phyloP scores from a whole-genome alignment of 768 basidiomycete species.

The Boletus pseudopeckii region DNA sequence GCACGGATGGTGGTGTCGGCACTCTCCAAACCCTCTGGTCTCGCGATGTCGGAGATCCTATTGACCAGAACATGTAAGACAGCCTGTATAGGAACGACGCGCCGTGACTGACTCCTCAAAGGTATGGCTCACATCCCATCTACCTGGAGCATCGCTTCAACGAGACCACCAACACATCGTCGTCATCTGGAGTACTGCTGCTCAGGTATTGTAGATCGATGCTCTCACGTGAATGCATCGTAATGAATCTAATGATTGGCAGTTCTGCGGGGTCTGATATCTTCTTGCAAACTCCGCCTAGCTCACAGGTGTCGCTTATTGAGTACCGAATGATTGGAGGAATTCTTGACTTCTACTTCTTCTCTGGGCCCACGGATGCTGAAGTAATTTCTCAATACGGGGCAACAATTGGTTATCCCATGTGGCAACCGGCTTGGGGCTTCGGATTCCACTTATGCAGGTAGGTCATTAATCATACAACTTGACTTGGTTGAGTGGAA shows the following conservation, averaged over 20 bases:
- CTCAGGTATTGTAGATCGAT: constrained; percentile 44
- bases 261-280: constrained; percentile 72
- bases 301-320: constrained; percentile 54
- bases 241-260: constrained; percentile 1
- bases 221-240: background rate
- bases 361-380: constrained; percentile 50
- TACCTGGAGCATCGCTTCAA: constrained; percentile 75
- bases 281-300: constrained; percentile 57
- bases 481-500: background rate
- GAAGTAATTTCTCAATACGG: constrained; percentile 72
- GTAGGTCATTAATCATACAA: constrained; percentile 25
- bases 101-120: constrained; percentile 19
- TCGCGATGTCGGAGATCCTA: constrained; percentile 57
- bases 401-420: constrained; percentile 60
- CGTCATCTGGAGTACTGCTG: constrained; percentile 75
- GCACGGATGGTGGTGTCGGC: constrained; percentile 44
- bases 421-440: constrained; percentile 71
- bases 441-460: constrained; percentile 78
- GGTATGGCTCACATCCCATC: constrained; percentile 71
- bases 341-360: constrained; percentile 75
- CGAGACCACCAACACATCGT: constrained; percentile 43
- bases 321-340: constrained; percentile 76
- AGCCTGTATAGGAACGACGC: background rate
- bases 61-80: constrained; percentile 63
- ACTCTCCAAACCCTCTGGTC: constrained; percentile 70